Evolutionary conservation across 352 stramenopile species (phyloP), one percentile per base, ranked within the genome.

Genomic region (Pythium oligandrum): DNA sequence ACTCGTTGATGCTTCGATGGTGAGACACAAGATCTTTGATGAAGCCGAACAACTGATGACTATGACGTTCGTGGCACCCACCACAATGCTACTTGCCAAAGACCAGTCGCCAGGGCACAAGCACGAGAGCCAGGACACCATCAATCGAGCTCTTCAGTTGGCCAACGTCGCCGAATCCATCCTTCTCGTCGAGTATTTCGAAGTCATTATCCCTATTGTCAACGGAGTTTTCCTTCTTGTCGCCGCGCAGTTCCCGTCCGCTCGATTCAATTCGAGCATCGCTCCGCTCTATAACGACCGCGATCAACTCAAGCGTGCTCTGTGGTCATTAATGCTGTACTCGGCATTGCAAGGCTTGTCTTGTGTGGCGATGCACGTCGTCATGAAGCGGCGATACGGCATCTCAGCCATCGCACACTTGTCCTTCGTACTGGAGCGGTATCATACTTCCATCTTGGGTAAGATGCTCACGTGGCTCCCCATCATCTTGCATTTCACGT

Each of bases 171-270:
- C 51, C 35, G 58, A 65, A 36, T 47, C 51, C 3, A 53, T 65
- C 36, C 40, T 65, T 10, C 35, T 65, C 6, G 45, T 65, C 51
- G 58, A 65, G 58, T 65, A 60, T 33, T 38, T 65, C 17, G 58
- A 65, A 40, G 51, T 60, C 4, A 37, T 37, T 3, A 40, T 60
- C 4, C 58, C 58, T 17, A 37, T 57, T 3, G 11, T 52, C 32
- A 65, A 57, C 47, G 42, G 39, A 3, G 11, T 32, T 4, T 65
- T 53, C 32, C 2, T 65, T 10, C 6, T 35, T 11, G 11, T 57
- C 9, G 58, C 58, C 0, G 42, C 57, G 3, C 51, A 43, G 9
- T 37, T 63, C 4, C n/a, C 39, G 31, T 58, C 49, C 17, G 57
- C 57, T 26, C 12, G 49, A 8, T 64, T 46, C 57, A 64, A 64